Percentiles rank a stretch among this genome's conserved stretches.
Evolutionary conservation across 2,329 filamentous ascomycete species (phyloP).

Genomic region (Cadophora sp.): DNA sequence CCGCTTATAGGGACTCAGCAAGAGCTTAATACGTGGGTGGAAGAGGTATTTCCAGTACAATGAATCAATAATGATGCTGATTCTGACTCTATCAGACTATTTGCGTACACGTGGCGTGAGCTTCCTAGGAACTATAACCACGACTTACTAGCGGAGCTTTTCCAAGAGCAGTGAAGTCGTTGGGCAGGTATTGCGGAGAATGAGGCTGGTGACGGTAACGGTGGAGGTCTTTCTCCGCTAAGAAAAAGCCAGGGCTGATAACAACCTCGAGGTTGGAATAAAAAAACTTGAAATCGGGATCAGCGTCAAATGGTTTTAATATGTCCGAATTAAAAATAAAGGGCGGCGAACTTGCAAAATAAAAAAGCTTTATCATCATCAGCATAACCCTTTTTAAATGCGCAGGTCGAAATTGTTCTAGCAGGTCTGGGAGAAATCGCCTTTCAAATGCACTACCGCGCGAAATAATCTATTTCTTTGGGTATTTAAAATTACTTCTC

Average conservation of each 20-base stretch:
- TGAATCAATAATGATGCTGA: neutral
- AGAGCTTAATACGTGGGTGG: neutral
- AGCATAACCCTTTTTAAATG: slow-evolving; percentile 36
- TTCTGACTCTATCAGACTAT: neutral
- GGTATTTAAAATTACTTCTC: neutral
- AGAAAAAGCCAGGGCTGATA: slow-evolving; percentile 42
- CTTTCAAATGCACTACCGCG: slow-evolving; percentile 5
- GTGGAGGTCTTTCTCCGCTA: slow-evolving; percentile 43
- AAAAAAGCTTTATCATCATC: slow-evolving; percentile 37
- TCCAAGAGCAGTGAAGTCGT: slow-evolving; percentile 42
- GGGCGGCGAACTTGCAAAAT: slow-evolving; percentile 43
- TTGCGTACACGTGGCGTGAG: slow-evolving; percentile 33
- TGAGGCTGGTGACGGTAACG: no score
- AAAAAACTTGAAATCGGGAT: slow-evolving; percentile 48
- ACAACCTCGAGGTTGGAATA: slow-evolving; percentile 44
- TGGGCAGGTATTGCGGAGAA: slow-evolving; percentile 39
- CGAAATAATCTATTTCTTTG: no score
- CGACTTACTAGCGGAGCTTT: slow-evolving; percentile 46
- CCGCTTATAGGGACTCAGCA: neutral
- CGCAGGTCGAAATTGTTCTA: slow-evolving; percentile 13
- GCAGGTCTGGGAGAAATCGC: slow-evolving; percentile 1
- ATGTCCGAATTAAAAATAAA: slow-evolving; percentile 46
- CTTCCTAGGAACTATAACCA: slow-evolving; percentile 45
- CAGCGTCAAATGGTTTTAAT: slow-evolving; percentile 42
- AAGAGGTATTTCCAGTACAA: neutral